Conservation (phyloP, 2,329 filamentous ascomycete species). For the Aspergillus neotritici region DNA sequence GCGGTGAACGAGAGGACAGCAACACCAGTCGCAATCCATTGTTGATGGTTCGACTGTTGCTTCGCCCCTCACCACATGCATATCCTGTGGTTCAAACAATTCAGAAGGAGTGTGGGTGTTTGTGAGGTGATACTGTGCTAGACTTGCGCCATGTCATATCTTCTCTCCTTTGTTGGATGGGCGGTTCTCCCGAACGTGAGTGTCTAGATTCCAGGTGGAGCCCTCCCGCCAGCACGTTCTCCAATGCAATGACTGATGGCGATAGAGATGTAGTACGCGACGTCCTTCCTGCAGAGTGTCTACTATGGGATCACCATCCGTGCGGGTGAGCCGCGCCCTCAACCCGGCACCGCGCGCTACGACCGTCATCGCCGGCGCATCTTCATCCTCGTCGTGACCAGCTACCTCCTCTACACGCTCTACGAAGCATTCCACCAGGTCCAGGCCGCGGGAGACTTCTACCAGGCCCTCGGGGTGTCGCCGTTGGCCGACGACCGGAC, state of each 20-base stretch:
- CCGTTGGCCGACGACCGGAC: slow-evolving; percentile 64
- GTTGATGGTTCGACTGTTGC: too few species aligned
- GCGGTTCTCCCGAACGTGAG: slow-evolving; percentile 57
- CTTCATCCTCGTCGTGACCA: slow-evolving; percentile 72
- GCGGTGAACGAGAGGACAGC: slow-evolving; percentile 17
- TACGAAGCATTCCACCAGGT: slow-evolving; percentile 86
- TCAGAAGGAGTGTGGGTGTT: background rate
- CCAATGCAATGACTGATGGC: slow-evolving; percentile 5
- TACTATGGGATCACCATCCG: slow-evolving; percentile 87
- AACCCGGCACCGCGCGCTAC: slow-evolving; percentile 60
- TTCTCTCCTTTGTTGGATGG: slow-evolving; percentile 57
- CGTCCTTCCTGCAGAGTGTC: slow-evolving; percentile 68
- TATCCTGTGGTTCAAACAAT: too few species aligned
- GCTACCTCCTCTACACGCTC: slow-evolving; percentile 86
- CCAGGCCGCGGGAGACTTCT: slow-evolving; percentile 67
- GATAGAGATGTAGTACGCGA: slow-evolving; percentile 57
- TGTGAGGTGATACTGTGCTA: background rate
- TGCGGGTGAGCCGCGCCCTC: slow-evolving; percentile 76
- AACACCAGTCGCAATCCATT: background rate
- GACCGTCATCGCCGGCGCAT: slow-evolving; percentile 72
- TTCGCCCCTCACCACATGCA: too few species aligned
- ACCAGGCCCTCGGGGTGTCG: slow-evolving; percentile 67
- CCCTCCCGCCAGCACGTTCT: background rate
- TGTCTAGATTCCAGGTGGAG: slow-evolving; percentile 4
- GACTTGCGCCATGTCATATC: slow-evolving; percentile 31